Percentiles rank a stretch among this genome's conserved stretches.
These are phyloP conservation scores for Parascedosporium putredinis DNA, from an alignment of 2,329 filamentous ascomycete species.

Conservation along the genomic window DNA sequence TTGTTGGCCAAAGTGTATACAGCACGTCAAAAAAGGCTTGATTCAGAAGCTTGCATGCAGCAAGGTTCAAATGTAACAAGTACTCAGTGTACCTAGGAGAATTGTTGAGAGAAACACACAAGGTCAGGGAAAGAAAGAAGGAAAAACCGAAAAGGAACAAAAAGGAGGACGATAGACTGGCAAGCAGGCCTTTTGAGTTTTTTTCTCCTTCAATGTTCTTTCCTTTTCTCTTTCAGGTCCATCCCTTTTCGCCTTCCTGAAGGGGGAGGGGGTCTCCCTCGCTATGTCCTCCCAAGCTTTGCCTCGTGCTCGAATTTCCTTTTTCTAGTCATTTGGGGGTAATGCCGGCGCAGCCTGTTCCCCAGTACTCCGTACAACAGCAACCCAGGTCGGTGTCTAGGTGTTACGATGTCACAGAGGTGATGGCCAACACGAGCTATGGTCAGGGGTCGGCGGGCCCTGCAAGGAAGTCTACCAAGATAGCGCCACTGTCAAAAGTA, in stretches of 20 bases:
- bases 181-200: slow-evolving; percentile 3
- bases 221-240: neutral
- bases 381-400: neutral
- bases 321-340: slow-evolving; percentile 1
- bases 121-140: slow-evolving; percentile 5
- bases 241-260: neutral
- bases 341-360: neutral
- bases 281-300: too few relatives aligned
- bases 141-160: neutral
- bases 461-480: neutral
- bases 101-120: neutral
- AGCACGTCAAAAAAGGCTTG: neutral
- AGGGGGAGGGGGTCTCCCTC: neutral
- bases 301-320: neutral
- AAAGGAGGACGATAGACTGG: neutral
- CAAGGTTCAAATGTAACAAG: neutral
- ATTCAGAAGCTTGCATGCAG: slow-evolving; percentile 1
- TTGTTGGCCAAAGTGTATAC: neutral
- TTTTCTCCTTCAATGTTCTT: neutral
- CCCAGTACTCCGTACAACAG: neutral
- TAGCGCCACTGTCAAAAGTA: neutral
- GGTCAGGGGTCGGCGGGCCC: slow-evolving; percentile 4
- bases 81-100: neutral
- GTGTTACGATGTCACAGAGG: slow-evolving; percentile 4
- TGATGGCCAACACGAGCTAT: slow-evolving; percentile 2